Base-by-base conservation (phyloP, 108 stramenopile species). In the Craspedostauros australis region DNA sequence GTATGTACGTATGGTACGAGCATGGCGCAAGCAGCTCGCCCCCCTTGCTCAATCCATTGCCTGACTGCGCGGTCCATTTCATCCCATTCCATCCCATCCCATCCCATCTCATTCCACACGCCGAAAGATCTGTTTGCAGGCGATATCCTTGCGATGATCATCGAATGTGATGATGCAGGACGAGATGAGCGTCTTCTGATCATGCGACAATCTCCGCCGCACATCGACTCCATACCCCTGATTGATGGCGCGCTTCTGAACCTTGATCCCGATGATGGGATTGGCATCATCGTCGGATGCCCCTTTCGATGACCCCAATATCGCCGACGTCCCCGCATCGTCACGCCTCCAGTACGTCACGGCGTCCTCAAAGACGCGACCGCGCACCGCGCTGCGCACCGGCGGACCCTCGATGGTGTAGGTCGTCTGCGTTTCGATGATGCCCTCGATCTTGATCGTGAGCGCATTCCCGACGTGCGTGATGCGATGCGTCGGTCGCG, bases 371-470 rank as follows among this genome's bases (percentile, higher is more conserved):
- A 80, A 80, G 15, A 46, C 51, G 8, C 75, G 61, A 20, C 73
- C 72, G 12, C 72, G 75, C 44, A 80, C 67, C 3, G 23, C 42
- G 15, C 46, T 57, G 19, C 56, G 46, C 1, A 65, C 64, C 3
- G 72, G 71, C 8, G 75, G 68, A 5, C 79, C 79, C 34, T 43
- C 65, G 39, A 80, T 74, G 8, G 33, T 5, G 42, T 80, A 80
- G 50, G 64, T 73, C 9, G 79, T 76, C 46, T 73, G 33, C 5
- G 55, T 53, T 58, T 70, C 65, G 34, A 76, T 70, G 25, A 74
- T 70, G 1, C 79, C 79, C 45, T 76, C 46, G 33, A 80, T 76
- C 24, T 62, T 44, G 25, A 80, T 80, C 0, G 60, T 73, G 3
- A 75, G 12, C 11, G 42, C 27, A 18, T 57, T 52, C 20, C 70